Base-by-base conservation (phyloP, 441 rosid species). In the Manihot esculenta region DNA sequence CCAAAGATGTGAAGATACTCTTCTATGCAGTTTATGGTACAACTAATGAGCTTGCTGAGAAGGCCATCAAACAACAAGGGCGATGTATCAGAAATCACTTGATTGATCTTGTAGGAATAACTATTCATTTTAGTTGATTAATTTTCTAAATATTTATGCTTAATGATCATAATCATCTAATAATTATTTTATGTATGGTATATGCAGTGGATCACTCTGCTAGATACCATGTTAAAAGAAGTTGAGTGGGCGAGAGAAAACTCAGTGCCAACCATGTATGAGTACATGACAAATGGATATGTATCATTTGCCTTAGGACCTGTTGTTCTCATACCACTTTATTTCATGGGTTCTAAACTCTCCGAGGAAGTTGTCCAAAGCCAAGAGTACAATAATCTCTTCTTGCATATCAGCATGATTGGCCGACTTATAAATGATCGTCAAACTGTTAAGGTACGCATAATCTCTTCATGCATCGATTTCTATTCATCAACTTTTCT, bases 41-140 rank as follows among this genome's bases (percentile, higher is more conserved):
- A 49, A 74, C 70, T 45, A 44, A 63, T 63, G 67, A 63, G 8
- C 26, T 49, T 44, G 67, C 67, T 44, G 67, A 8, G 17, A 44
- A 44, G 20, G 67, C 67, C 53, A 24, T 2, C 13, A 9, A 6
- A 21, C 53, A 21, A 4, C 67, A 63, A n/a, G 67, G 67, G 0
- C 51, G 67, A 24, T 63, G 67, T 11, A 17, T 63, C 21, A 44
- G 21, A 63, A 23, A 7, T 0, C 53, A 63, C 33, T 44, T 63
- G n/a, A 7, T 66, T 66, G 57, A 66, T 18, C 51, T 21, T 45
- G 62, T 45, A 69, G 9, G 4, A 30, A 30, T 4, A 2, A 35
- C 5, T 35, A 4, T n/a, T n/a, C n/a, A 35, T 35, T n/a, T n/a
- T 35, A 35, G 5, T 35, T n/a, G n/a, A n/a, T n/a, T n/a, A n/a